These are phyloP conservation scores for Didymella arachidicola DNA, from an alignment of 2,329 filamentous ascomycete genomes.

Conservation along the genomic window DNA sequence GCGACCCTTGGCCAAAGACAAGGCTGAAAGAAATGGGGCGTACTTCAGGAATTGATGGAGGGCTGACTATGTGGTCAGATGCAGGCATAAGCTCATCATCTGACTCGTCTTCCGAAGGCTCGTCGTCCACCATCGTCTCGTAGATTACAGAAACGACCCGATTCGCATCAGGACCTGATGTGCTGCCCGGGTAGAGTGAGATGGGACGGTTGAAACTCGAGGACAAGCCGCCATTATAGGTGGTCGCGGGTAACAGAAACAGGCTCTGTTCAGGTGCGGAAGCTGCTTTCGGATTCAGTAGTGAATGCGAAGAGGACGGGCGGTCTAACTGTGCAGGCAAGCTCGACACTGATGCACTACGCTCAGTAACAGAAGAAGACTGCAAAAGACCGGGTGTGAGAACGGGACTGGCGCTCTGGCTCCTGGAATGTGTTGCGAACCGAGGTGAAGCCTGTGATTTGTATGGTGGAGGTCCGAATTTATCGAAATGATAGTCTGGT, in stretches of 20 bases:
- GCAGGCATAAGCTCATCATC: background rate
- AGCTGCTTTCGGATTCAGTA: constrained; percentile 9
- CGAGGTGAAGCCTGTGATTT: constrained; percentile 21
- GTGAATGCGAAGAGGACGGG: constrained; percentile 9
- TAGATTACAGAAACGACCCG: constrained; percentile 24
- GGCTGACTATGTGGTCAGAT: background rate
- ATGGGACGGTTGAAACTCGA: constrained; percentile 17
- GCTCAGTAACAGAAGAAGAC: constrained; percentile 26
- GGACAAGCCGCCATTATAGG: constrained; percentile 29
- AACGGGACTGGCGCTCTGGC: constrained; percentile 31
- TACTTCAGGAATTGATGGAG: constrained; percentile 14
- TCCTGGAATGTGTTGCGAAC: constrained; percentile 28
- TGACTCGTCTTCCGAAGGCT: constrained; percentile 1
- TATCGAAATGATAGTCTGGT: constrained; percentile 40
- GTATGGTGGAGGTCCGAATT: constrained; percentile 22
- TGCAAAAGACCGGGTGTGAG: constrained; percentile 33
- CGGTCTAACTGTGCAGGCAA: constrained; percentile 18
- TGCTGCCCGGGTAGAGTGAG: constrained; percentile 8
- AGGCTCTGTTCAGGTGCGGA: constrained; percentile 25
- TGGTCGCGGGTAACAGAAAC: constrained; percentile 35
- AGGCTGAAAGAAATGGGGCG: constrained; percentile 27
- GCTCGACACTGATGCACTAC: constrained; percentile 19
- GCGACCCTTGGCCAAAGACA: constrained; percentile 26
- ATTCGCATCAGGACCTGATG: constrained; percentile 2
- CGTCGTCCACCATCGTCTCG: constrained; percentile 10